Conservation (phyloP, 2,329 filamentous ascomycete species). For the Fusarium torreyae region DNA sequence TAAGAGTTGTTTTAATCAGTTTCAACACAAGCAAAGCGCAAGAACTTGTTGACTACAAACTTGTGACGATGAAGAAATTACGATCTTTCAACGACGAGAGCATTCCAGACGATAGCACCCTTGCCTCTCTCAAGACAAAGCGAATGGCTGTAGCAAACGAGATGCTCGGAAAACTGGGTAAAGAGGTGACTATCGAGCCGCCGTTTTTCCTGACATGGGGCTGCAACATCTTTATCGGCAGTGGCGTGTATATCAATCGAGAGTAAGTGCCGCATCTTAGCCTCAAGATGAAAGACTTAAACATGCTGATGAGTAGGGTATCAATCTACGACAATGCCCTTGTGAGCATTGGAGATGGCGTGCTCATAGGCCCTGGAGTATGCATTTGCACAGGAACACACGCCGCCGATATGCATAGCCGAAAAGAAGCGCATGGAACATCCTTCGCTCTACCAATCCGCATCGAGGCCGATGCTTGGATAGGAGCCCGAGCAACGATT, state of each 20-base stretch:
- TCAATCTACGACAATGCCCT: conserved; percentile 24
- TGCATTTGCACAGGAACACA: conserved; percentile 26
- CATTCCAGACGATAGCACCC: conserved; percentile 7
- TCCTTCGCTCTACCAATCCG: conserved; percentile 27
- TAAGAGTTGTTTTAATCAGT: too few relatives aligned
- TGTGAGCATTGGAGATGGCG: conserved; percentile 14
- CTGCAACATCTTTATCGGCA: conserved; percentile 21
- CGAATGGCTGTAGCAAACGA: conserved; percentile 19
- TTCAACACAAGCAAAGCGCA: not conserved
- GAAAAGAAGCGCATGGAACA: conserved; percentile 2
- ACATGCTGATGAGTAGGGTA: not conserved
- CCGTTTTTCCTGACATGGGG: conserved; percentile 31
- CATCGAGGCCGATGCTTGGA: conserved; percentile 26
- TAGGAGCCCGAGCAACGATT: conserved; percentile 23
- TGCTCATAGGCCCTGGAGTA: conserved; percentile 18
- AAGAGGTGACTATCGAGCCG: conserved; percentile 3
- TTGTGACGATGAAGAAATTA: not conserved
- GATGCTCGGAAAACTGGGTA: conserved; percentile 7
- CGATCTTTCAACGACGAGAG: conserved; percentile 15
- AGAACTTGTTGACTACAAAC: conserved; percentile 6
- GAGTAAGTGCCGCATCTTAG: not conserved
- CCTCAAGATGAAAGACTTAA: not conserved
- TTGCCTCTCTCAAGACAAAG: conserved; percentile 3
- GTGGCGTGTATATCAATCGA: conserved; percentile 25
- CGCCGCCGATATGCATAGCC: not conserved